A percentile compares a stretch with the other conserved stretches of the same genome.
phyloP scores from a whole-genome alignment of 768 basidiomycete species.

The Xerocomus potaroensis region DNA sequence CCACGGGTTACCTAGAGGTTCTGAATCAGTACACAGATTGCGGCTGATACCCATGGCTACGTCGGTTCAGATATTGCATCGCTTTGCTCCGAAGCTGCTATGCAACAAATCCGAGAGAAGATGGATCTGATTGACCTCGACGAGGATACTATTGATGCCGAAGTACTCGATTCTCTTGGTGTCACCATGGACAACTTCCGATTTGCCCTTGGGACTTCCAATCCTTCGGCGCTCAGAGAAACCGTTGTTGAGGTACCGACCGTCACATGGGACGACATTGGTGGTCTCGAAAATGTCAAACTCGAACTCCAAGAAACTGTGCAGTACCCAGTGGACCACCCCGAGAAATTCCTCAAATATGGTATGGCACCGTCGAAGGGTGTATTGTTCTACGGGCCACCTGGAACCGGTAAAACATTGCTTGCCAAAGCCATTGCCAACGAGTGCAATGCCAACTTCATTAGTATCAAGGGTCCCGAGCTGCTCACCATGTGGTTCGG shows the following conservation, averaged over 20 bases:
- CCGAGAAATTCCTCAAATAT: constrained; percentile 99
- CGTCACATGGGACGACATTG: constrained; percentile 98
- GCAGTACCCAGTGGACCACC: constrained; percentile 99
- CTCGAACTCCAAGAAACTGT: constrained; percentile 98
- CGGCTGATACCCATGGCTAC: constrained; percentile 98
- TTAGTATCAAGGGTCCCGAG: constrained; percentile 99
- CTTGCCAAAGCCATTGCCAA: constrained; percentile 99
- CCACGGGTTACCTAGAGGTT: not conserved
- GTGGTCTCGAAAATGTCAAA: constrained; percentile 99
- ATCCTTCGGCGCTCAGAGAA: constrained; percentile 97
- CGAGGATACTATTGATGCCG: constrained; percentile 98
- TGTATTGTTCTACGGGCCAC: constrained; percentile 99
- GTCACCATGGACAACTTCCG: constrained; percentile 99
- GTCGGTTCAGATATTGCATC: constrained; percentile 98
- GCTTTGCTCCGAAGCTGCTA: constrained; percentile 97
- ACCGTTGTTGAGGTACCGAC: constrained; percentile 99
- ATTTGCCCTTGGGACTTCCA: constrained; percentile 94
- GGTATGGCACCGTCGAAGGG: constrained; percentile 99
- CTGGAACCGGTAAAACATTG: constrained; percentile 99
- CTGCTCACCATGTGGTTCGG: constrained; percentile 99
- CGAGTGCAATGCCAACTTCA: constrained; percentile 99
- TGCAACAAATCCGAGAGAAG: constrained; percentile 99
- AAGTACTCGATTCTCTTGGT: constrained; percentile 97
- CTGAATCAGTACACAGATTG: constrained; percentile 56
- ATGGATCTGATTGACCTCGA: constrained; percentile 97